A percentile compares a stretch with the other conserved stretches of the same genome.
phyloP scores from a whole-genome alignment of 2,329 filamentous ascomycete species.

The Botrytis galanthina region DNA sequence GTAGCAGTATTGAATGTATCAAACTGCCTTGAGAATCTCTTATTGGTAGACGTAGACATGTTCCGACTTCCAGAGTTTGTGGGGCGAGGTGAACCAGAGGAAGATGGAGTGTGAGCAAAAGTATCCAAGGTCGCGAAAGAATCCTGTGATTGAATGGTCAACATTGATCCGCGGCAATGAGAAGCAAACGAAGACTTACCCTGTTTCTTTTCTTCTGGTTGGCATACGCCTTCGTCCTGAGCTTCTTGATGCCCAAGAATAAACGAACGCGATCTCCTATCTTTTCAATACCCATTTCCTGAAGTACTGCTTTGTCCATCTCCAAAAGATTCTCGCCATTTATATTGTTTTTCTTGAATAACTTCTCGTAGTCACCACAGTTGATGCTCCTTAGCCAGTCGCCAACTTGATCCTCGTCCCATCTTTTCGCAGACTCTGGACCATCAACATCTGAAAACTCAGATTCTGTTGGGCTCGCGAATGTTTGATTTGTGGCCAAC shows the following conservation, averaged over 20 bases:
- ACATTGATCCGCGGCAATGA: neutral
- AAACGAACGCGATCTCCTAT: constrained; percentile 94
- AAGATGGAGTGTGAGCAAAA: constrained; percentile 55
- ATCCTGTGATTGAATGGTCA: constrained; percentile 54
- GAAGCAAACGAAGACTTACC: constrained; percentile 51
- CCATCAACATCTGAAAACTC: constrained; percentile 85
- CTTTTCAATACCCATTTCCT: constrained; percentile 98
- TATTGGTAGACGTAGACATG: constrained; percentile 50
- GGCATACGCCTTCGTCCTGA: constrained; percentile 72
- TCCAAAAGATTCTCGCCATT: constrained; percentile 96
- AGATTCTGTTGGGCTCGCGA: constrained; percentile 83
- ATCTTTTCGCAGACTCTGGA: constrained; percentile 74
- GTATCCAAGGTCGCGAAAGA: constrained; percentile 76
- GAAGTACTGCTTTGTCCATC: constrained; percentile 92
- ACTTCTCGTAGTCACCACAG: constrained; percentile 86
- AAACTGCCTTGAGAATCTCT: constrained; percentile 63
- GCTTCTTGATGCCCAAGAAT: constrained; percentile 79
- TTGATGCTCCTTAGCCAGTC: constrained; percentile 90
- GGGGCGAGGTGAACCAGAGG: constrained; percentile 63
- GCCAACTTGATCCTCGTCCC: constrained; percentile 88
- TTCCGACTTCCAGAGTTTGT: constrained; percentile 52
- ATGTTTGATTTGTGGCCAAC: constrained; percentile 49
- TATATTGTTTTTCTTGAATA: constrained; percentile 92
- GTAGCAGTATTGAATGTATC: constrained; percentile 41
- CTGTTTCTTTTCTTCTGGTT: constrained; percentile 82